Base-by-base conservation (phyloP, 345 rosid species). In the Citrus maxima region DNA sequence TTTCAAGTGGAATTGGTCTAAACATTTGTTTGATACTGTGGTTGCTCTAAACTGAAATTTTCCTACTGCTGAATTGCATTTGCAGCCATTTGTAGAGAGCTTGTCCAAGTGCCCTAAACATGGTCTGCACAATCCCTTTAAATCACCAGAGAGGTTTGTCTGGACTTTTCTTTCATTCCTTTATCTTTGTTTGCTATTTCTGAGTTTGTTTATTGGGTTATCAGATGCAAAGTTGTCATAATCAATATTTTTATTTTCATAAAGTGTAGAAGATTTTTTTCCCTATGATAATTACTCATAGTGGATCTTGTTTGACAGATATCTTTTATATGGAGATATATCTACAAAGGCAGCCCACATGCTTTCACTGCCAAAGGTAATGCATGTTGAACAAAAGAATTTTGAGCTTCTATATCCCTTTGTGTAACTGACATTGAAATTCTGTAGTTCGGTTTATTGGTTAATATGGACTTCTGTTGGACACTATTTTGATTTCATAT, bases 111-210 rank as follows among this genome's bases (percentile, higher is more conserved):
- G 99, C 86, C 95, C 98, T 0, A 96, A 96, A 87, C 97, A 93
- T 88, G 99, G 98, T 75, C 80, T 96, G 10, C 99, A 93, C 87
- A 96, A 96, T 89, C 99, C 99, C 78, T 96, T 96, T 81, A 96
- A 93, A 77, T 85, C 97, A 80, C 98, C 97, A 0, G 99, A 94
- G 87, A 94, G 98, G 99, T 96, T 82, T 74, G 46, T 18, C 70
- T 63, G 82, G 55, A 81, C 74, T 72, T 65, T 40, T 65, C 58
- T 62, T 59, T 46, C 21, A 4, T 63, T 75, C 58, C 38, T 34
- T 67, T 6, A 46, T 64, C 54, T 61, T 4, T 25, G 32, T 21
- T 68, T 22, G 18, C 19, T 71, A 42, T 67, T 64, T 38, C 10
- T 66, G 25, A 40, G 40, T 64, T 42, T 54, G 7, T 38, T 28